A percentile compares a stretch with the other conserved stretches of the same genome.
phyloP scores from a whole-genome alignment of 73 alveolate species.

The Paraurostyla sp. region DNA sequence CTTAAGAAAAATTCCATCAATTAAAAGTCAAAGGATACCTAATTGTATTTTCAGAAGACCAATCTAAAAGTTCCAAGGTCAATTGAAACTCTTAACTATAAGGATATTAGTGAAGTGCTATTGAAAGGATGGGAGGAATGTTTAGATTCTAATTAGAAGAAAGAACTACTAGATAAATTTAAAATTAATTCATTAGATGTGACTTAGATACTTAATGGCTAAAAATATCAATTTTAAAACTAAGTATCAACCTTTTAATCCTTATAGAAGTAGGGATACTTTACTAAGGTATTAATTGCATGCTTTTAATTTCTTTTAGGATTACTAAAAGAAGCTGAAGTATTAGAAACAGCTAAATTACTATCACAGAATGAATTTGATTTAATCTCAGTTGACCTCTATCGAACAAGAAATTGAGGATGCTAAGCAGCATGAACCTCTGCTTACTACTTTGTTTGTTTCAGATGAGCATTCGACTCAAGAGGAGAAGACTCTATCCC shows the following conservation, averaged over 20 bases:
- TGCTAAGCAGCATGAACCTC: neutral
- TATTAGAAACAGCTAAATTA: neutral
- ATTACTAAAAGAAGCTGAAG: neutral
- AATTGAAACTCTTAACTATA: neutral
- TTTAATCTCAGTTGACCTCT: neutral
- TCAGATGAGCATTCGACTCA: slow-evolving; percentile 12
- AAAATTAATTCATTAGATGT: neutral
- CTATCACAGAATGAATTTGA: neutral
- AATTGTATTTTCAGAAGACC: neutral
- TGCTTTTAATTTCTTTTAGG: neutral
- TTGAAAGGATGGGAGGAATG: neutral
- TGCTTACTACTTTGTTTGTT: neutral
- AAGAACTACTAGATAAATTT: neutral
- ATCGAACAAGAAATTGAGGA: neutral
- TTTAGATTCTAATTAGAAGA: neutral
- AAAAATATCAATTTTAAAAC: neutral
- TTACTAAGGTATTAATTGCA: neutral
- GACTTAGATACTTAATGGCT: neutral
- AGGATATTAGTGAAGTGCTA: neutral
- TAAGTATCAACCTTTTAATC: neutral
- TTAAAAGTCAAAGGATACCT: neutral
- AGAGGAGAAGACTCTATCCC: neutral
- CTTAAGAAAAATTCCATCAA: neutral
- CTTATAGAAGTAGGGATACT: slow-evolving; percentile 9
- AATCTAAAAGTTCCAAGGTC: neutral